Evolutionary conservation across 1,284 basidiomycete genomes (phyloP).

Genomic region (Veloboletus limbatus): DNA sequence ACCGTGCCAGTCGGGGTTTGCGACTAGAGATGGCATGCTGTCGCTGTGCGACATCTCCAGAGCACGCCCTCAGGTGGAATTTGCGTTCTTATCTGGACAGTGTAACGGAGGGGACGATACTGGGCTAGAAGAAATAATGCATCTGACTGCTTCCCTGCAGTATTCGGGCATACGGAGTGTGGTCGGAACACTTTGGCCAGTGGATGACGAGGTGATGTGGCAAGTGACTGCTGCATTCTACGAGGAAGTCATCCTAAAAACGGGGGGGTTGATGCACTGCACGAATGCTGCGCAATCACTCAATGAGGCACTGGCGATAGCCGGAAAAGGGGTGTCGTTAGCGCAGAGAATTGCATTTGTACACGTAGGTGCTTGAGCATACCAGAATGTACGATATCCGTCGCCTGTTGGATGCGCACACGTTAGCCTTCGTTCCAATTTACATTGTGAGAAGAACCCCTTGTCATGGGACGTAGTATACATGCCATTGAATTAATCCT

Average conservation of each 20-base stretch:
- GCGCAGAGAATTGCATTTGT: conserved; percentile 27
- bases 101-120: conserved; percentile 10
- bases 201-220: conserved; percentile 19
- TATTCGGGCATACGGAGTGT: conserved; percentile 37
- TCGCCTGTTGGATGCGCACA: background rate
- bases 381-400: no score
- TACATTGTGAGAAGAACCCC: no score
- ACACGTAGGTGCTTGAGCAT: conserved; percentile 25
- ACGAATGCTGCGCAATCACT: conserved; percentile 20
- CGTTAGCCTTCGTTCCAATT: no score
- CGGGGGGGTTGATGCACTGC: conserved; percentile 9
- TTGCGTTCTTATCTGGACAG: conserved; percentile 11
- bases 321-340: conserved; percentile 17
- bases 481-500: conserved; percentile 22
- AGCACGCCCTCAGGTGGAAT: conserved; percentile 21
- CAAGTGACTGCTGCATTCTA: conserved; percentile 23
- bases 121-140: conserved; percentile 34
- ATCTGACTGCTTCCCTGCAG: conserved; percentile 36
- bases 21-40: conserved; percentile 21
- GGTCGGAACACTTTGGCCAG: conserved; percentile 39
- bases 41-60: conserved; percentile 26
- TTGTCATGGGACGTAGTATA: conserved; percentile 10
- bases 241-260: conserved; percentile 15
- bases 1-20: conserved; percentile 30
- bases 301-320: conserved; percentile 13